phyloP scores from a whole-genome alignment of 768 basidiomycete species.

The Termitomyces sp. region DNA sequence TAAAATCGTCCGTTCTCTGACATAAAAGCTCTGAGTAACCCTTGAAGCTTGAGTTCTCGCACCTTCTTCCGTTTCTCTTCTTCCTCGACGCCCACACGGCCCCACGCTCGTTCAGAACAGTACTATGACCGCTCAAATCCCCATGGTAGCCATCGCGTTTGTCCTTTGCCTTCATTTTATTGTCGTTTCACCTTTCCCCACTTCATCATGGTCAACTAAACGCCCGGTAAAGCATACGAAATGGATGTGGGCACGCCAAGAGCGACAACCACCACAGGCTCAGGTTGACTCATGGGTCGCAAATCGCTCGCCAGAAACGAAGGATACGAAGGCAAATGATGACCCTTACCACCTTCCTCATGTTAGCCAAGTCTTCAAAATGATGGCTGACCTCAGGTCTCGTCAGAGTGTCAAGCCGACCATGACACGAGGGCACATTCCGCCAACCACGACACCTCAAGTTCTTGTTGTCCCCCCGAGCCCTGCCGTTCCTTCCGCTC shows the following conservation, averaged over 20 bases:
- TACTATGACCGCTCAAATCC: not conserved
- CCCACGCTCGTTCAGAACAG: not conserved
- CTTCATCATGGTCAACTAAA: not conserved
- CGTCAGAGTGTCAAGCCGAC: not conserved
- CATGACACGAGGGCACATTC: not conserved
- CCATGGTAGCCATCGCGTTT: not conserved
- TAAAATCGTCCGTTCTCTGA: not conserved
- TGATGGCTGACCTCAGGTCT: constrained; percentile 3
- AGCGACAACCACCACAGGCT: not conserved
- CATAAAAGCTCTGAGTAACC: not conserved
- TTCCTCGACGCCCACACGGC: not conserved
- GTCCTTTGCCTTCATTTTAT: not conserved
- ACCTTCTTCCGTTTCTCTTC: not conserved
- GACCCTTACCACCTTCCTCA: constrained; percentile 7
- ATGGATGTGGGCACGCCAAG: constrained; percentile 1
- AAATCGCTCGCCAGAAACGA: not conserved
- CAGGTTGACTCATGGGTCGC: not conserved
- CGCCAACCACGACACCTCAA: not conserved
- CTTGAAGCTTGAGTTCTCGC: not conserved
- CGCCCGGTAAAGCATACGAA: not conserved
- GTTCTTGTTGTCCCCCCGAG: not conserved
- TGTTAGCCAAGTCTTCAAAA: constrained; percentile 16
- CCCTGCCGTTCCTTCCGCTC: not conserved
- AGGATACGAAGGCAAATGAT: not conserved
- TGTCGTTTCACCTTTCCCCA: not conserved